Conservation (phyloP, 208 protist species). For the Trypanosoma boissoni region DNA sequence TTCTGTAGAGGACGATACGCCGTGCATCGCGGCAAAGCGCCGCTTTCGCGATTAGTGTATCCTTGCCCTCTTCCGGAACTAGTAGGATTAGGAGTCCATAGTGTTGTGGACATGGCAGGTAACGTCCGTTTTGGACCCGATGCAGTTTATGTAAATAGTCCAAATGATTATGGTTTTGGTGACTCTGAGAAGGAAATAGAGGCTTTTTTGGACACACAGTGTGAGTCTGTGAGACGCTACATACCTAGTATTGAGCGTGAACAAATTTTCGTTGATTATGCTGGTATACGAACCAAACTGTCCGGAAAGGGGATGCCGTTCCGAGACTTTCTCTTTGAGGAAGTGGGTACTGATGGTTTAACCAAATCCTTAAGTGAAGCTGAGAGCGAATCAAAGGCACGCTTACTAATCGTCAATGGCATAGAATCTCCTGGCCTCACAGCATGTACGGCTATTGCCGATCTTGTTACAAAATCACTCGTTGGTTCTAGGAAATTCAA, state of each 20-base stretch:
- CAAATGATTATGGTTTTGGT: slow-evolving; percentile 17
- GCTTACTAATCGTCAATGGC: slow-evolving; percentile 33
- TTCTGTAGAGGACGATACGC: slow-evolving; percentile 38
- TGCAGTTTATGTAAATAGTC: slow-evolving; percentile 26
- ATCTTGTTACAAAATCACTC: slow-evolving; percentile 31
- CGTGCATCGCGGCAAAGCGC: slow-evolving; percentile 27
- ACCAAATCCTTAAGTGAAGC: neutral
- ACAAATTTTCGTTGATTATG: slow-evolving; percentile 30
- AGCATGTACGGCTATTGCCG: slow-evolving; percentile 35
- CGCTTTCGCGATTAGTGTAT: slow-evolving; percentile 30
- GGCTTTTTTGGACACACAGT: slow-evolving; percentile 34
- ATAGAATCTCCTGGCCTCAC: slow-evolving; percentile 47
- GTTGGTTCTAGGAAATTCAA: neutral
- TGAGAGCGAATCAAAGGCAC: neutral
- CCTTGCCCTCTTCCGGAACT: slow-evolving; percentile 36
- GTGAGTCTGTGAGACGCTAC: slow-evolving; percentile 27
- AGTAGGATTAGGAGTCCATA: slow-evolving; percentile 39
- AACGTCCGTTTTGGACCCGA: slow-evolving; percentile 41
- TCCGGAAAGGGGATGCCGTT: slow-evolving; percentile 26
- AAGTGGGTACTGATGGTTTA: slow-evolving; percentile 5
- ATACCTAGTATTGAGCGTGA: slow-evolving; percentile 27
- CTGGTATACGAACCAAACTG: slow-evolving; percentile 40
- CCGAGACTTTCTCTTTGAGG: slow-evolving; percentile 42
- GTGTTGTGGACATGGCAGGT: slow-evolving; percentile 33
- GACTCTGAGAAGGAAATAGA: slow-evolving; percentile 9